Evolutionary conservation across 139 green algal species (phyloP).

Genomic region (Micractinium sp.): DNA sequence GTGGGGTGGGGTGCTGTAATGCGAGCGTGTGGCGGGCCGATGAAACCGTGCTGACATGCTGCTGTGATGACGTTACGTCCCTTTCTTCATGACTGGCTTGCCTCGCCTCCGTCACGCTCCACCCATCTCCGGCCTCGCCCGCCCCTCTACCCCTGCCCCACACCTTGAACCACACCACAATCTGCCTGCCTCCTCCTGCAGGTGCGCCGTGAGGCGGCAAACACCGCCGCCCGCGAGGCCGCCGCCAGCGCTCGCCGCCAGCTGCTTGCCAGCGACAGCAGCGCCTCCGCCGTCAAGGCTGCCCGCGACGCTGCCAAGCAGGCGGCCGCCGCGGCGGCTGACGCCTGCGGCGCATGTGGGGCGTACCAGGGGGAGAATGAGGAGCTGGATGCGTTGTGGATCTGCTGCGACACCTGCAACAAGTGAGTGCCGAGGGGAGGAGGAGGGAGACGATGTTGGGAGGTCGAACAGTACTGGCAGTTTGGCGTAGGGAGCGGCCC

Average conservation of each 20-base stretch:
- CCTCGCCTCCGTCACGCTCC: not conserved
- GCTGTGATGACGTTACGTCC: too few species aligned
- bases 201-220: slow-evolving; percentile 44
- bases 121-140: too few species aligned
- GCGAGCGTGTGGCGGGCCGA: not conserved
- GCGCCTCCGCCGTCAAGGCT: not conserved
- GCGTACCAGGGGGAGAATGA: slow-evolving; percentile 35
- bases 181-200: not conserved
- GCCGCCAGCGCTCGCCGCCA: not conserved
- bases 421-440: not conserved
- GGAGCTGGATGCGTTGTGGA: slow-evolving; percentile 50
- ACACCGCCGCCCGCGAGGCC: slow-evolving; percentile 27
- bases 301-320: slow-evolving; percentile 23
- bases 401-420: slow-evolving; percentile 59
- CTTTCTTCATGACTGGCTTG: not conserved
- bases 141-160: not conserved
- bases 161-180: not conserved
- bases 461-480: not conserved
- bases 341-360: slow-evolving; percentile 52
- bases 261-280: slow-evolving; percentile 11
- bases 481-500: not conserved
- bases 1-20: not conserved
- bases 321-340: slow-evolving; percentile 32
- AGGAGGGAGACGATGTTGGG: not conserved
- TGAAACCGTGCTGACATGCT: too few species aligned